These are phyloP conservation scores for Claviceps arundinis DNA, from an alignment of 2,329 filamentous ascomycete genomes.

Conservation along the genomic window DNA sequence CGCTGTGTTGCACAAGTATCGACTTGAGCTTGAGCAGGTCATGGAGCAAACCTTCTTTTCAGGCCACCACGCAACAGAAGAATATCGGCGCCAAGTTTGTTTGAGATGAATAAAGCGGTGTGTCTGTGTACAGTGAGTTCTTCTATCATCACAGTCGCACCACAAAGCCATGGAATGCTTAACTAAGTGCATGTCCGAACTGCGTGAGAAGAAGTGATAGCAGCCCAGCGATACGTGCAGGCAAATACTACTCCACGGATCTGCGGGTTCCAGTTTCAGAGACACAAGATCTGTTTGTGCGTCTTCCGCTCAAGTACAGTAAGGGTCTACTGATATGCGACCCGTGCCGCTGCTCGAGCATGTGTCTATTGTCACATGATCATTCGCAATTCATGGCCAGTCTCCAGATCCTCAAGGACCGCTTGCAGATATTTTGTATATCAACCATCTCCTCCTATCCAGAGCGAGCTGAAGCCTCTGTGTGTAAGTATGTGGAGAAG, in stretches of 20 bases:
- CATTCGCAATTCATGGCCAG: neutral
- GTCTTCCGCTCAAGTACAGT: neutral
- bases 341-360: neutral
- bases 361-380: neutral
- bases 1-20: conserved; percentile 2
- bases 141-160: conserved; percentile 1
- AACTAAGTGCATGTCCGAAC: neutral
- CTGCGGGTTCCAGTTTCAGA: neutral
- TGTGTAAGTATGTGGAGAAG: neutral
- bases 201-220: neutral
- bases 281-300: neutral
- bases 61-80: neutral
- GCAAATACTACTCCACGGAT: neutral
- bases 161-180: neutral
- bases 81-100: neutral
- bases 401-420: neutral
- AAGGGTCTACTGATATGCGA: neutral
- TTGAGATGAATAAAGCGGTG: neutral
- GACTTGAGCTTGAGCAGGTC: neutral
- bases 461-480: neutral
- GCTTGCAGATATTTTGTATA: neutral
- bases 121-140: neutral
- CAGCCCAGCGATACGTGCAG: neutral
- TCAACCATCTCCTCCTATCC: neutral
- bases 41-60: too few species aligned